Evolutionary conservation across 257 asterid species (phyloP).

Genomic region (Plectranthus barbatus): DNA sequence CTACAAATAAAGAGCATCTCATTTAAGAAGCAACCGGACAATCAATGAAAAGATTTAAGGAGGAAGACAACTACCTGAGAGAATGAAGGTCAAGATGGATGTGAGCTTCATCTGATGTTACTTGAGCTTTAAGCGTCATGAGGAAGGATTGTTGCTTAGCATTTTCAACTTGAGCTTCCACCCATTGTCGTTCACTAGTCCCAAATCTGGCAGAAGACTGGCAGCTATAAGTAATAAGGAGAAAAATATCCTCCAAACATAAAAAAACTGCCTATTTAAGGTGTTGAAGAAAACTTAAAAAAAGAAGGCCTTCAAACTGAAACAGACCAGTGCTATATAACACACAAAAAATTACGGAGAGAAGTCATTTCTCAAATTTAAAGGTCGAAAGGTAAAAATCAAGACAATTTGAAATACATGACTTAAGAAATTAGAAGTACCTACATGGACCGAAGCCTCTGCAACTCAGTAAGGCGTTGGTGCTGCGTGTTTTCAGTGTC

Average conservation of each 20-base stretch:
- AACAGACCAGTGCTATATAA: neutral
- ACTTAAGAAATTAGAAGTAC: conserved; percentile 27
- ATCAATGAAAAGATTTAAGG: neutral
- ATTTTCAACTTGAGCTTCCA: conserved; percentile 98
- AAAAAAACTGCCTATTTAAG: neutral
- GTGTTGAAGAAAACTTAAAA: neutral
- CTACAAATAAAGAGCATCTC: neutral
- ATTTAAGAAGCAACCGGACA: neutral
- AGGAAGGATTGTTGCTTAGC: conserved; percentile 94
- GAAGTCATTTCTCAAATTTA: conserved; percentile 1
- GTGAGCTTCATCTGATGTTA: conserved; percentile 97
- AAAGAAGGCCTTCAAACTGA: neutral
- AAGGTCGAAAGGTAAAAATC: neutral
- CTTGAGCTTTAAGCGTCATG: conserved; percentile 84
- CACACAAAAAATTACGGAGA: neutral
- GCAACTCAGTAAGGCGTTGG: conserved; percentile 93
- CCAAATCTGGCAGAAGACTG: conserved; percentile 63
- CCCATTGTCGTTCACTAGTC: conserved; percentile 96
- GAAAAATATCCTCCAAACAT: neutral
- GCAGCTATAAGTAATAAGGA: conserved; percentile 19
- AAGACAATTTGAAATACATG: neutral
- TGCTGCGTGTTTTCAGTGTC: conserved; percentile 80
- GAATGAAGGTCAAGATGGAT: conserved; percentile 98
- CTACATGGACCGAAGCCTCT: conserved; percentile 91
- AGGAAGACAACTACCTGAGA: conserved; percentile 49